Evolutionary conservation across 176 grass and related monocot species (phyloP), one percentile per base, ranked within the genome.

Genomic region (Aegilops tauschii): DNA sequence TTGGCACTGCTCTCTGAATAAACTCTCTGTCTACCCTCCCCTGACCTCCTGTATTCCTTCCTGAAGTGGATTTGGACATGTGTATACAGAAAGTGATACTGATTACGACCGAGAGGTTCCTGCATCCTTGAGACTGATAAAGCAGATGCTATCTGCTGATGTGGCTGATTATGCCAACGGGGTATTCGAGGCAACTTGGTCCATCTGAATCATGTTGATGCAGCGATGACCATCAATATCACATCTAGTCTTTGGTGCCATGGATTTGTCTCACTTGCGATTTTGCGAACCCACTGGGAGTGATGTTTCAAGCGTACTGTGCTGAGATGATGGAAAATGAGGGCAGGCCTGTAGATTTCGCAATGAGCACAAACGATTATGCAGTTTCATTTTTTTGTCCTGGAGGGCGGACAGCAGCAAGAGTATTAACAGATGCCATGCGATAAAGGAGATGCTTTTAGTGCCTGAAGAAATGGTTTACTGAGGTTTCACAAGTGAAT

Each of bases 171-270:
- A 95, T 90, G 92, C 93, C 8, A 72, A 95, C 34, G 92, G 96
- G 23, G 87, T 69, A 81, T 95, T 79, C 79, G 31, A 79, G 92
- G 87, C 56, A 92, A 98, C 65, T 87, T 91, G 86, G 74, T 98
- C 77, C 79, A 95, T 89, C 77, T 98, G 77, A 98, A 95, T 86
- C 90, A 84, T 77, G 87, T 98, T 86, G 79, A 98, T 94, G 88
- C 89, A 84, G 84, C 91, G 93, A 62, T 92, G 92, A 62, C 91
- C 96, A 65, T 86, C 87, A 73, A 89, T 91, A 80, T 85, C 65
- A 18, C 77, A 92, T 88, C 7, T 88, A 82, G 39, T 87, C 89
- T 69, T 76, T 82, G 86, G 78, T 23, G 88, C 86, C 90, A 84
- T 95, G 93, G 93, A 80, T 95, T 68, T 87, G 83, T 73, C 88